Percentiles rank a stretch among this genome's conserved stretches.
phyloP scores from a whole-genome alignment of 1,284 basidiomycete genomes.

The Thelephora terrestris region DNA sequence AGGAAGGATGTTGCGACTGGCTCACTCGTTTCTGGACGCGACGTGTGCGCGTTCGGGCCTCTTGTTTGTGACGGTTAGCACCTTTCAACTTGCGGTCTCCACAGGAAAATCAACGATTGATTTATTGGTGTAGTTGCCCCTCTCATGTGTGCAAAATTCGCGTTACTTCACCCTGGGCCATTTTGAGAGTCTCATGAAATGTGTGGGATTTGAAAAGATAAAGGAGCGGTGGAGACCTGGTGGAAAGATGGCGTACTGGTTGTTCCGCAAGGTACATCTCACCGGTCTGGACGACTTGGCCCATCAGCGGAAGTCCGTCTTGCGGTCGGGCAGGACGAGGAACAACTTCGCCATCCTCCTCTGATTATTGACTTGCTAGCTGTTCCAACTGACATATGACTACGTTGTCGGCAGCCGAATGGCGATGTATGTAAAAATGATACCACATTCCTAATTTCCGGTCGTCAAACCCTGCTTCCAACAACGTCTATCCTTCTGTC shows the following conservation, averaged over 20 bases:
- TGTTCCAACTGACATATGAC: too few relatives aligned
- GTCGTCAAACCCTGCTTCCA: too few relatives aligned
- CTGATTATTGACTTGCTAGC: too few relatives aligned
- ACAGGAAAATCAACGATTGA: conserved; percentile 2
- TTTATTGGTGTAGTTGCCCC: conserved; percentile 46
- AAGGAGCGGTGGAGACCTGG: conserved; percentile 50
- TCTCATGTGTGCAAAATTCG: conserved; percentile 76
- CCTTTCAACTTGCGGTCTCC: background rate
- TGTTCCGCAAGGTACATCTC: conserved; percentile 39
- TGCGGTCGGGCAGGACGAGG: conserved; percentile 52
- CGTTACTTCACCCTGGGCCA: conserved; percentile 61
- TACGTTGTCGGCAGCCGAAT: too few relatives aligned
- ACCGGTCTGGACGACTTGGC: conserved; percentile 12
- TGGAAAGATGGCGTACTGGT: conserved; percentile 72
- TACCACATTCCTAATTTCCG: too few relatives aligned
- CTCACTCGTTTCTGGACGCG: conserved; percentile 26
- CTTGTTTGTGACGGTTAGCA: conserved; percentile 66
- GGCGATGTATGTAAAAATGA: too few relatives aligned
- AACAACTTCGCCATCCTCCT: conserved; percentile 73
- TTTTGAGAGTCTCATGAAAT: conserved; percentile 46
- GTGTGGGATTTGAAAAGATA: conserved; percentile 55
- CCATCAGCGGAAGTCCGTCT: conserved; percentile 47
- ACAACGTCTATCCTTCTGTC: too few relatives aligned
- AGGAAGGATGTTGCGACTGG: conserved; percentile 70
- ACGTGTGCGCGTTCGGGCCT: conserved; percentile 48